Percentiles rank a stretch among this genome's conserved stretches.
Conservation (phyloP, 2,329 filamentous ascomycete species). For the Talaromyces rugulosus region DNA sequence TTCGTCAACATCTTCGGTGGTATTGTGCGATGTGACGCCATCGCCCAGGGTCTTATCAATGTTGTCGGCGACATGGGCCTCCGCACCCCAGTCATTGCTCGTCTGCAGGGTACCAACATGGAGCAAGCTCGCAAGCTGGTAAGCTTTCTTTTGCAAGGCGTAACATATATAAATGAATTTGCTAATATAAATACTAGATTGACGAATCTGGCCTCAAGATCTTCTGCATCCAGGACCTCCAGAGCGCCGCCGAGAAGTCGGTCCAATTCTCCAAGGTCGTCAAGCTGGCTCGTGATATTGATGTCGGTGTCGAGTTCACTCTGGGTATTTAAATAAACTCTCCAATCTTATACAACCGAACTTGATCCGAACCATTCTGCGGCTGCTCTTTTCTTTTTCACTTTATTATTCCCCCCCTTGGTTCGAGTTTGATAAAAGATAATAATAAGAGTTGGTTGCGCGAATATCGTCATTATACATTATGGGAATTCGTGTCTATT, state of each 20-base stretch:
- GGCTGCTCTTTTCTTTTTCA: neutral
- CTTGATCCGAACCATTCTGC: neutral
- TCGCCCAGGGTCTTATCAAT: slow-evolving; percentile 91
- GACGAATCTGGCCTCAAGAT: slow-evolving; percentile 99
- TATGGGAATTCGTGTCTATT: neutral
- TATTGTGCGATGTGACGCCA: slow-evolving; percentile 96
- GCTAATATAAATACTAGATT: slow-evolving; percentile 49
- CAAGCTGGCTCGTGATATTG: slow-evolving; percentile 96
- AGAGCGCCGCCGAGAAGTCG: slow-evolving; percentile 94
- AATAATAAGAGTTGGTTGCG: neutral
- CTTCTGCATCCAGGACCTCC: slow-evolving; percentile 97
- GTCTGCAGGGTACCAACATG: slow-evolving; percentile 98
- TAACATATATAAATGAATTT: neutral
- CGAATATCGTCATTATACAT: neutral
- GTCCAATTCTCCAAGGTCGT: slow-evolving; percentile 99
- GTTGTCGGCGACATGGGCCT: slow-evolving; percentile 94
- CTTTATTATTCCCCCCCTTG: neutral
- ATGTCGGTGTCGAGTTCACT: slow-evolving; percentile 92
- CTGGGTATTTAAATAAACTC: slow-evolving; percentile 71
- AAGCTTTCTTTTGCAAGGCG: slow-evolving; percentile 33
- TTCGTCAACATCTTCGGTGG: slow-evolving; percentile 99
- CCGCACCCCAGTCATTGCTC: slow-evolving; percentile 92
- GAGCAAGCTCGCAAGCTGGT: slow-evolving; percentile 80
- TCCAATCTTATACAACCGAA: neutral
- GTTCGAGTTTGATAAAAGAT: neutral